These are phyloP conservation scores for Boletus subparvulus DNA, from an alignment of 768 basidiomycete species.

Conservation along the genomic window DNA sequence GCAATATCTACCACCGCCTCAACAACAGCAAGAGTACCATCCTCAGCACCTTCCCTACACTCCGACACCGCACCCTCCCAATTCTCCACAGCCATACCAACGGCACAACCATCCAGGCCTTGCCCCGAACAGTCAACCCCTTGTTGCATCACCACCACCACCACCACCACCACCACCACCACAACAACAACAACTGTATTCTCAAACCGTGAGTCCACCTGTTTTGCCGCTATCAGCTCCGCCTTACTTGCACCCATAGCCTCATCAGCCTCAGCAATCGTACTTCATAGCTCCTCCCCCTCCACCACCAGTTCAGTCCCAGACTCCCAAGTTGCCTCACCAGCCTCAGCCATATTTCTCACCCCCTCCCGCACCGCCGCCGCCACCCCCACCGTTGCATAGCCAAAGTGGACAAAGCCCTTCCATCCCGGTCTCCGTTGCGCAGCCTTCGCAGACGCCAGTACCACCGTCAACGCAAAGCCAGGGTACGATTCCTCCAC, in stretches of 20 bases:
- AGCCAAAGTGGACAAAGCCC: not conserved
- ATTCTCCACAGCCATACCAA: constrained; percentile 17
- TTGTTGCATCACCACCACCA: not conserved
- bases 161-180: not conserved
- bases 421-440: not conserved
- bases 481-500: constrained; percentile 10
- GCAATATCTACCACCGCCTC: constrained; percentile 3
- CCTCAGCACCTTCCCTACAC: constrained; percentile 16
- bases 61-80: constrained; percentile 13
- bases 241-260: not conserved
- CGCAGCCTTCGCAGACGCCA: constrained; percentile 10
- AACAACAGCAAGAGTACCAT: constrained; percentile 15
- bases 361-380: constrained; percentile 21
- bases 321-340: constrained; percentile 16
- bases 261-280: constrained; percentile 13
- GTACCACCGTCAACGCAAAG: not conserved
- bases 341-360: constrained; percentile 23
- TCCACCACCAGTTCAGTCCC: constrained; percentile 13
- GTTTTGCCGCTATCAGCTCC: not conserved
- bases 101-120: constrained; percentile 9
- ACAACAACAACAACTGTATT: constrained; percentile 1
- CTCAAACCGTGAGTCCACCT: constrained; percentile 13
- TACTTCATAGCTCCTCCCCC: constrained; percentile 20
- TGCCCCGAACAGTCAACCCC: constrained; percentile 8
- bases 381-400: constrained; percentile 8